Percentiles rank a stretch among this genome's conserved stretches.
phyloP scores from a whole-genome alignment of 768 basidiomycete species.

The Daedaleopsis nitida region DNA sequence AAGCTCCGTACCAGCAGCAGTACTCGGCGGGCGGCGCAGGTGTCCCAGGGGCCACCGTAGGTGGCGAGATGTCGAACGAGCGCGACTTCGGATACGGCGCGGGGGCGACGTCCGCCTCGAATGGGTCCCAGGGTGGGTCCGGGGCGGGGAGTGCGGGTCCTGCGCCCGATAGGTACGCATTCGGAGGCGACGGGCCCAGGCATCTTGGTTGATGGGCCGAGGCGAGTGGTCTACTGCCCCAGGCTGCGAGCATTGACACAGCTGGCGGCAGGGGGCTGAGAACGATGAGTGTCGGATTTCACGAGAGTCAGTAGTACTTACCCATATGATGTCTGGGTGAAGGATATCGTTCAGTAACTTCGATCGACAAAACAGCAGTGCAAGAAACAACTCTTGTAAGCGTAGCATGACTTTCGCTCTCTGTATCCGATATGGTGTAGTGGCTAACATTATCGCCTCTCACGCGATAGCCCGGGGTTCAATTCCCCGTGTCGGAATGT shows the following conservation, averaged over 20 bases:
- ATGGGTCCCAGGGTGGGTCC: not conserved
- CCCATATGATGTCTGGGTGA: too few species aligned
- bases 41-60: not conserved
- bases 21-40: not conserved
- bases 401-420: too few species aligned
- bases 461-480: slow-evolving; percentile 24
- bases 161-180: slow-evolving; percentile 3
- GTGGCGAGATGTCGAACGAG: not conserved
- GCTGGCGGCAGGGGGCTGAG: not conserved
- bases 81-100: slow-evolving; percentile 8
- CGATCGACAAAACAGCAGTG: too few species aligned
- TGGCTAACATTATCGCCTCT: slow-evolving; percentile 25
- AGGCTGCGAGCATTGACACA: too few species aligned
- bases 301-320: not conserved
- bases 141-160: slow-evolving; percentile 2
- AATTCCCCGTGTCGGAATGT: slow-evolving; percentile 20
- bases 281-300: too few species aligned
- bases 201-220: too few species aligned
- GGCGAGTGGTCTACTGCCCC: too few species aligned
- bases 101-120: not conserved
- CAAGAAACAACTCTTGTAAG: too few species aligned
- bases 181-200: not conserved
- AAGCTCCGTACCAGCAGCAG: slow-evolving; percentile 6
- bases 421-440: slow-evolving; percentile 24
- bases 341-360: too few species aligned